These are phyloP conservation scores for Pinus taeda DNA, from an alignment of 75 land plant genomes.

Conservation along the genomic window DNA sequence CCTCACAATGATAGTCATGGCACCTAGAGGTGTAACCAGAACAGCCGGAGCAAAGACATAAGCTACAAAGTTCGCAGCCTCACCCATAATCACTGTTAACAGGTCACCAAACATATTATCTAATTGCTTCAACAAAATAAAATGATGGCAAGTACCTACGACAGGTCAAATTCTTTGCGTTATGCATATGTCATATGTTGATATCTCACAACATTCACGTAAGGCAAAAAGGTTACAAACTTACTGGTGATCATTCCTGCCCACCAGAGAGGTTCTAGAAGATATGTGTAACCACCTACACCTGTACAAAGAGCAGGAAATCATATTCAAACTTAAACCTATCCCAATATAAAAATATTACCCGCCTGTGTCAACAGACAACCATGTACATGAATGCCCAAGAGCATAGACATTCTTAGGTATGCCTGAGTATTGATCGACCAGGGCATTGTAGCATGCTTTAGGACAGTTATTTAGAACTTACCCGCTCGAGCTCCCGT, in stretches of 20 bases:
- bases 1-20: constrained; percentile 83
- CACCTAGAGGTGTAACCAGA: constrained; percentile 84
- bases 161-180: no score
- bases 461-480: no score
- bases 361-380: no score
- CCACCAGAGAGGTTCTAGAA: constrained; percentile 60
- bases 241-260: constrained; percentile 61
- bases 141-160: neutral
- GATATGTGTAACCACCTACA: constrained; percentile 49
- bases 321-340: neutral
- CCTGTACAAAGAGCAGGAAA: constrained; percentile 17
- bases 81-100: constrained; percentile 67
- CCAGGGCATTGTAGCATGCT: no score
- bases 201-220: neutral
- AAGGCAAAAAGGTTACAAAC: neutral
- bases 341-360: no score
- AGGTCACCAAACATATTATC: constrained; percentile 6
- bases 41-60: constrained; percentile 86
- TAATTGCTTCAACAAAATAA: neutral
- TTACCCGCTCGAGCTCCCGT: constrained; percentile 62
- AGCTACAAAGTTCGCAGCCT: constrained; percentile 78
- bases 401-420: no score
- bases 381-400: no score
- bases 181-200: no score
- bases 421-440: no score